phyloP scores from a whole-genome alignment of 2,329 filamentous ascomycete species.

The Sporothrix protearum region DNA sequence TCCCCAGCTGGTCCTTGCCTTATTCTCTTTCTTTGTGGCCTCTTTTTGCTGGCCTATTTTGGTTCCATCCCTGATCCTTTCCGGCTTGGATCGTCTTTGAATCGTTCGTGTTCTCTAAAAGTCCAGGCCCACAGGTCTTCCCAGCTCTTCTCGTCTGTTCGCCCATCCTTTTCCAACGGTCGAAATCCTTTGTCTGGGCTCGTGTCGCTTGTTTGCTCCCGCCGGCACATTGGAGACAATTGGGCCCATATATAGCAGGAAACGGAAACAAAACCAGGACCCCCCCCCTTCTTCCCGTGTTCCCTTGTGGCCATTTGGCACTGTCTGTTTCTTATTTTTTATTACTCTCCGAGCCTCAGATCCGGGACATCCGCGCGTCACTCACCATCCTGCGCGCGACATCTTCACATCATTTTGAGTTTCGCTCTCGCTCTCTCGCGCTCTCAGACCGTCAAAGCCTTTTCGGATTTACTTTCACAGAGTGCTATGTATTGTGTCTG shows the following conservation, averaged over 20 bases:
- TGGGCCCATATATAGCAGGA: conserved; percentile 9
- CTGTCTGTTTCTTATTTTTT: background rate
- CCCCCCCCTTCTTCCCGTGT: background rate
- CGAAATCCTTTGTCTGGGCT: background rate
- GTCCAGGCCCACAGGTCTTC: background rate
- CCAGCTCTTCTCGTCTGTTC: background rate
- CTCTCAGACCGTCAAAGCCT: background rate
- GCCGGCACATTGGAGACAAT: background rate
- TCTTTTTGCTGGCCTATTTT: background rate
- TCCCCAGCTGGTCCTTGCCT: background rate
- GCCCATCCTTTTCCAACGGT: conserved; percentile 10
- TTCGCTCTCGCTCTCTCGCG: conserved; percentile 7
- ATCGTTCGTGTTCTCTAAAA: conserved; percentile 5
- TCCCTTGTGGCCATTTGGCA: background rate
- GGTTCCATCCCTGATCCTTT: background rate
- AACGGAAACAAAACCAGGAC: background rate
- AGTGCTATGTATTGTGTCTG: background rate
- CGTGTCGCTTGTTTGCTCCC: conserved; percentile 2
- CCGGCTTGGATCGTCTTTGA: background rate
- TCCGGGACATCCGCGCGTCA: conserved; percentile 14
- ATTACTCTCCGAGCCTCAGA: background rate
- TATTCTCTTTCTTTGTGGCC: background rate
- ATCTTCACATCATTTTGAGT: background rate
- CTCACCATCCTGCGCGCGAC: background rate
- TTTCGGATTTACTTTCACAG: too few species aligned